Conservation (phyloP, 1,139 yeast genomes). For the Candida smagusa region DNA sequence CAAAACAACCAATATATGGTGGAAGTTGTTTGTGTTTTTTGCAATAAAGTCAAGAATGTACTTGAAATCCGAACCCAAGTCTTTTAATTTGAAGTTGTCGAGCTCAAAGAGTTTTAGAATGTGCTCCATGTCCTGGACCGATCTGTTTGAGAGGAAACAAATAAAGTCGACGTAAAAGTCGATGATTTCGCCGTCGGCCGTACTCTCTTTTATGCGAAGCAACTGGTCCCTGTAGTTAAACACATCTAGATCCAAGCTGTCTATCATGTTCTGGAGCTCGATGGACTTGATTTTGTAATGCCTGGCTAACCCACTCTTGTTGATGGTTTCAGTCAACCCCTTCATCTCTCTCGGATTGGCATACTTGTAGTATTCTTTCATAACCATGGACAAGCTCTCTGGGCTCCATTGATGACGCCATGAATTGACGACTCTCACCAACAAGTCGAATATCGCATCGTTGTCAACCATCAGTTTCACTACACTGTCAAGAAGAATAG, state of each 20-base stretch:
- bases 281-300: constrained; percentile 24
- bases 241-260: constrained; percentile 22
- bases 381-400: constrained; percentile 23
- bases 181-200: constrained; percentile 11
- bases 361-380: constrained; percentile 28
- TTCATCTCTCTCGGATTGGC: constrained; percentile 29
- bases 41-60: constrained; percentile 6
- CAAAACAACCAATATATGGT: constrained; percentile 12
- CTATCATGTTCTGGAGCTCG: constrained; percentile 24
- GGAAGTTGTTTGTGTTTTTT: constrained; percentile 4
- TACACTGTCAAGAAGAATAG: constrained; percentile 26
- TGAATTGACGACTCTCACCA: constrained; percentile 20
- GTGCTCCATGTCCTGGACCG: constrained; percentile 7
- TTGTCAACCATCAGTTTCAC: constrained; percentile 24
- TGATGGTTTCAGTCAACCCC: constrained; percentile 20
- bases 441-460: constrained; percentile 33
- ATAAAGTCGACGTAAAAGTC: constrained; percentile 19
- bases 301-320: constrained; percentile 17
- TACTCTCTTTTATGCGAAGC: constrained; percentile 12
- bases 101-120: constrained; percentile 6
- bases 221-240: constrained; percentile 25
- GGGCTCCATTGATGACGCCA: constrained; percentile 34
- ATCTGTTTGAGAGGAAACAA: constrained; percentile 12
- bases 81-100: constrained; percentile 6
- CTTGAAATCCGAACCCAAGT: constrained; percentile 4